These are phyloP conservation scores for Scheffersomyces ergatensis DNA, from an alignment of 805 yeast species.

Conservation along the genomic window DNA sequence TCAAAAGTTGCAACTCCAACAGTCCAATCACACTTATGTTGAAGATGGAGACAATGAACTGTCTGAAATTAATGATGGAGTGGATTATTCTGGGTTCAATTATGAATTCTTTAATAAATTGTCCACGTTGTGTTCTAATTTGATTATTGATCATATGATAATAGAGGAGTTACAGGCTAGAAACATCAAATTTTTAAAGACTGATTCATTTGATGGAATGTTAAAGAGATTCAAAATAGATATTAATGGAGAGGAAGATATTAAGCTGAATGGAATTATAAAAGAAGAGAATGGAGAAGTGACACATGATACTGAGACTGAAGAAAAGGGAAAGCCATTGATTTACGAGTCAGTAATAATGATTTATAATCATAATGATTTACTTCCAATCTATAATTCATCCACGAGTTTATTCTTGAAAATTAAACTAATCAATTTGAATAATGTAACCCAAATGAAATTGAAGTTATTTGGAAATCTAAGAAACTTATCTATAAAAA, in stretches of 20 bases:
- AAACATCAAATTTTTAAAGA: constrained; percentile 35
- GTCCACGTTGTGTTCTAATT: constrained; percentile 43
- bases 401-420: constrained; percentile 31
- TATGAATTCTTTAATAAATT: constrained; percentile 37
- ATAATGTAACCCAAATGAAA: constrained; percentile 20
- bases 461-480: constrained; percentile 24
- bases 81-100: constrained; percentile 5
- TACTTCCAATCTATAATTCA: constrained; percentile 32
- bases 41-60: constrained; percentile 1
- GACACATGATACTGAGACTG: constrained; percentile 4
- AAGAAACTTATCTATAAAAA: constrained; percentile 20
- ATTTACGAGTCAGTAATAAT: constrained; percentile 22
- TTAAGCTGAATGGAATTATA: neutral
- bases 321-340: constrained; percentile 5
- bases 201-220: constrained; percentile 16
- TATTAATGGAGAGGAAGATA: constrained; percentile 2
- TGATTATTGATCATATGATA: constrained; percentile 50
- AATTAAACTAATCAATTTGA: constrained; percentile 20
- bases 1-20: constrained; percentile 22
- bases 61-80: constrained; percentile 1
- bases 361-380: constrained; percentile 21
- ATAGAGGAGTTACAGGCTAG: constrained; percentile 46
- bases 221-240: constrained; percentile 13
- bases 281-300: constrained; percentile 6
- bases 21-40: neutral